Base-by-base conservation (phyloP, 2,329 filamentous ascomycete genomes). In the Trichoderma citrinoviride region DNA sequence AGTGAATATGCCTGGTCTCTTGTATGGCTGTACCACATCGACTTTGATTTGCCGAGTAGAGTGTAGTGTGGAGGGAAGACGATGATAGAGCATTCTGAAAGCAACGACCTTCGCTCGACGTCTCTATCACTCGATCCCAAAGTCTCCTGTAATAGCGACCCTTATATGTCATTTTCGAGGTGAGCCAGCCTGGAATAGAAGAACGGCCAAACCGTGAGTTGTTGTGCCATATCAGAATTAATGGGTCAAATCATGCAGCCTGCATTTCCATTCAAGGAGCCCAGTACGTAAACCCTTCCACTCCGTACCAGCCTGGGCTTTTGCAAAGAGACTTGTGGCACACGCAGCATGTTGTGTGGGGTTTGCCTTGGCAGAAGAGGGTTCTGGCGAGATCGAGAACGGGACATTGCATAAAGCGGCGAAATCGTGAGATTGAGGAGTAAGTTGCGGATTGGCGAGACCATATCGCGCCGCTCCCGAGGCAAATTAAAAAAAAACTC, bases 311-410 rank as follows among this genome's bases (percentile, higher is more conserved):
- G 27, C 15, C 43, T 25, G 21, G 29, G 5, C 7, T n/a, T 8
- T 21, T 49, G 21, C 19, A 60, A 17, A 23, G 21, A 29, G 15
- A 49, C 21, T 21, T 81, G 65, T 83, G 81, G 25, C 79, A n/a
- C 75, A 46, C 81, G 80, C 29, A 76, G 70, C 37, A 73, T 70
- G 67, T 80, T 80, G 68, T 82, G 80, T 66, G 78, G 77, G 25
- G 77, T 70, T 14, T 81, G 73, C 5, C 23, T 15, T 15, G n/a
- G 10, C 56, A 49, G 19, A 40, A 7, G 29, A 40, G 29, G 40
- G 44, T 21, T n/a, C 44, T 17, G 29, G 44, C 14, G 7, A 12
- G 33, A 25, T 49, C 27, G 1, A 25, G 43, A 58, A 19, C 27
- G 44, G 15, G 21, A 40, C 5, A 5, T 10, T 29, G 29, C 33